Conservation (phyloP, 768 basidiomycete species). For the Amanita phalloides region DNA sequence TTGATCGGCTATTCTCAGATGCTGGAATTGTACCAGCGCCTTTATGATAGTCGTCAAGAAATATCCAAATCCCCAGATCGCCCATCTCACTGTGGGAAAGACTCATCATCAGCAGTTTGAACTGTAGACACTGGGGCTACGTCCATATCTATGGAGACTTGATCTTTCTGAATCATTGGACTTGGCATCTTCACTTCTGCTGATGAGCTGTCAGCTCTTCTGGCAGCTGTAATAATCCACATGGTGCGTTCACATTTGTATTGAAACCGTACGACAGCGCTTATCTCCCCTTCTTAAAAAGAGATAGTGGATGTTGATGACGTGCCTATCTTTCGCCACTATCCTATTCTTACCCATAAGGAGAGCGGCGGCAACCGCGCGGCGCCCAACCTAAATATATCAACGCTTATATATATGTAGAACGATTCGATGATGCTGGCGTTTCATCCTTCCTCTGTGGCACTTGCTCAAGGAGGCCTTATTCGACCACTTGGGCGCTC, state of each 20-base stretch:
- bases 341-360: background rate
- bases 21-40: too few species aligned
- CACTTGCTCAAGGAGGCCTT: background rate
- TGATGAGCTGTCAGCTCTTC: background rate
- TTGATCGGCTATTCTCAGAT: too few species aligned
- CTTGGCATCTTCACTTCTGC: too few species aligned
- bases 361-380: background rate
- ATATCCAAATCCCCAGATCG: too few species aligned
- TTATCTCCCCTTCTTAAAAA: background rate
- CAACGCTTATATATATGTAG: too few species aligned
- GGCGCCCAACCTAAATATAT: background rate
- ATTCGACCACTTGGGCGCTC: background rate
- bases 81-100: too few species aligned
- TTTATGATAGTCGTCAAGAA: too few species aligned
- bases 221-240: background rate
- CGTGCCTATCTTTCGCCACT: conserved; percentile 2
- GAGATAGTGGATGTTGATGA: background rate
- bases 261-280: background rate
- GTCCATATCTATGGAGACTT: too few species aligned
- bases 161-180: too few species aligned
- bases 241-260: background rate
- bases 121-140: too few species aligned
- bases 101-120: too few species aligned
- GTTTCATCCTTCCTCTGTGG: background rate
- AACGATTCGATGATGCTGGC: background rate